Evolutionary conservation across 1,139 yeast genomes (phyloP).

Genomic region (Yamadazyma aaseri): DNA sequence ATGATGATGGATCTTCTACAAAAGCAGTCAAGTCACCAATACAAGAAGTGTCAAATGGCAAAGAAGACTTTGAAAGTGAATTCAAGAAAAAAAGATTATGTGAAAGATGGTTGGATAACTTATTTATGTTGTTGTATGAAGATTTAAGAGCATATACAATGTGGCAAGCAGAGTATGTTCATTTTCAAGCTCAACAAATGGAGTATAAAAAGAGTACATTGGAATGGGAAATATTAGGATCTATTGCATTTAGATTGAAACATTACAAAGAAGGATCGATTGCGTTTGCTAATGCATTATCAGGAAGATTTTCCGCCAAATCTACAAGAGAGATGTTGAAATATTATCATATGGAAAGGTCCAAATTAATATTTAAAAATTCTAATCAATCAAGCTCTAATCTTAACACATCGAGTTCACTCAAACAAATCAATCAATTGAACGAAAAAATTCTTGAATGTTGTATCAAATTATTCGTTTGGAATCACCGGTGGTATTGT

Average conservation of each 20-base stretch:
- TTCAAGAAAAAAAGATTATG: slow-evolving; percentile 79
- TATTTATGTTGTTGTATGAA: slow-evolving; percentile 83
- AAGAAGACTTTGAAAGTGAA: slow-evolving; percentile 35
- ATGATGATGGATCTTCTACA: slow-evolving; percentile 34
- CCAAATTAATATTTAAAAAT: slow-evolving; percentile 34
- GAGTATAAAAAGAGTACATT: slow-evolving; percentile 76
- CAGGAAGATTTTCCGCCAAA: slow-evolving; percentile 77
- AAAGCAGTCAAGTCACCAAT: slow-evolving; percentile 40
- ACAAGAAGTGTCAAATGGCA: slow-evolving; percentile 16
- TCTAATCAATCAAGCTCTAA: slow-evolving; percentile 20
- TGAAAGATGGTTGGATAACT: slow-evolving; percentile 91
- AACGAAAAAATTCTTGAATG: slow-evolving; percentile 68
- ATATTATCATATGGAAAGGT: slow-evolving; percentile 53
- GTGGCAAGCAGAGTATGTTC: slow-evolving; percentile 84
- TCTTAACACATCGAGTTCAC: slow-evolving; percentile 22
- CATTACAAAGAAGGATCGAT: slow-evolving; percentile 78
- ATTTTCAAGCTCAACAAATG: slow-evolving; percentile 67
- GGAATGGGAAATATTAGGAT: slow-evolving; percentile 93
- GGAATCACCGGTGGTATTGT: slow-evolving; percentile 97
- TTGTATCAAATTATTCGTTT: slow-evolving; percentile 74
- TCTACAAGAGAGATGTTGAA: slow-evolving; percentile 75
- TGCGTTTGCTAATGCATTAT: slow-evolving; percentile 77
- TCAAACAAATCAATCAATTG: slow-evolving; percentile 44
- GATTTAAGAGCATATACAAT: slow-evolving; percentile 82
- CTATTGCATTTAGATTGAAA: slow-evolving; percentile 74